Base-by-base conservation (phyloP, 169 alveolate genomes). In the Fabrea salina region DNA sequence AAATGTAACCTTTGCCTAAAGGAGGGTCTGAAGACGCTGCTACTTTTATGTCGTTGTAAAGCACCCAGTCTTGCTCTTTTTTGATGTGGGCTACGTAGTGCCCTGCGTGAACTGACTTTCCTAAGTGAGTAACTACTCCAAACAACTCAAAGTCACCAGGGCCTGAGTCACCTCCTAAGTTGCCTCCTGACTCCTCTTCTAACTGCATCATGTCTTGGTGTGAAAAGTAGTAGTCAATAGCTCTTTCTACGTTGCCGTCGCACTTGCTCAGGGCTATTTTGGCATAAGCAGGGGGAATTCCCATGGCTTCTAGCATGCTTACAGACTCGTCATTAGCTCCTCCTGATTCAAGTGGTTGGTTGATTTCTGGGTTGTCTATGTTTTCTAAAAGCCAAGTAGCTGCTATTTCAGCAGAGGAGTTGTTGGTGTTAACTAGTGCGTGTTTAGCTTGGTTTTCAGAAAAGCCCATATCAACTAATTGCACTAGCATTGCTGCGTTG, bases 41-140 rank as follows among this genome's bases (percentile, higher is more conserved):
- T 19, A 93, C 97, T 82, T 91, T 93, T 56, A 83, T 82, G 83
- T 93, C 97, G 85, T 93, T 93, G 68, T 77, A 93, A 39, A 87
- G 83, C 58, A 88, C 86, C 95, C 97, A 93, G 54, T 84, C 74
- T 49, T 84, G 83, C 77, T 89, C 91, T 74, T 87, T 88, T 67
- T 82, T 86, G 25, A 93, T 81, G 70, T 93, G 93, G 43, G 89
- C 78, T 4, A 93, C 95, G 82, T 93, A 93, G 84, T 93, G 97
- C 11, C 97, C 97, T 67, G 89, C 83, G 64, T 91, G 95, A 6
- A 89, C 88, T 61, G 89, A 81, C 54, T 85, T 86, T 50, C 97
- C 97, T 35, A 93, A 78, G 86, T 93, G 96, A 58, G 94, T 89
- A 19, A 93, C 81, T 75, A 84, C 88, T 13, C 89, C 86, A 75